A percentile compares a stretch with the other conserved stretches of the same genome.
Conservation (phyloP, 2,329 filamentous ascomycete genomes). For the Clarireedia monteithiana region DNA sequence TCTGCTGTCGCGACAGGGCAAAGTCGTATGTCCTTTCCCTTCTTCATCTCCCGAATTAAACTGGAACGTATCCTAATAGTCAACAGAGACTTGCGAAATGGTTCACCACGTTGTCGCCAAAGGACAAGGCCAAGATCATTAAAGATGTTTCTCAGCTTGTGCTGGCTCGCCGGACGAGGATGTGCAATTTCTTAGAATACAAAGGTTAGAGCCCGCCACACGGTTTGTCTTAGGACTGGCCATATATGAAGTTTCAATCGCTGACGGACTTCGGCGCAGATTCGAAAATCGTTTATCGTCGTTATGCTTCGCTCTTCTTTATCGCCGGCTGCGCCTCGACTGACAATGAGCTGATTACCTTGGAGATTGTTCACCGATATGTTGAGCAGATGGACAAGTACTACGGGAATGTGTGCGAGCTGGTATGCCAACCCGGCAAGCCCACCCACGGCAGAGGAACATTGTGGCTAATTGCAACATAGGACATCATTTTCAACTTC, state of each 20-base stretch:
- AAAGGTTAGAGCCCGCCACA: slow-evolving; percentile 57
- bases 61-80: slow-evolving; percentile 19
- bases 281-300: slow-evolving; percentile 96
- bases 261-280: slow-evolving; percentile 46
- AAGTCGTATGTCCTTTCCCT: slow-evolving; percentile 68
- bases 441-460: not conserved
- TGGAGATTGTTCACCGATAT: slow-evolving; percentile 98
- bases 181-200: slow-evolving; percentile 99
- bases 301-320: slow-evolving; percentile 98
- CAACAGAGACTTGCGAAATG: slow-evolving; percentile 92
- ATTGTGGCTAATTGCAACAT: not conserved
- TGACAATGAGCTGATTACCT: slow-evolving; percentile 95
- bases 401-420: slow-evolving; percentile 98
- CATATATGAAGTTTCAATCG: not conserved
- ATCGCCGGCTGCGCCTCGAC: slow-evolving; percentile 95
- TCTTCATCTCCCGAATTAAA: slow-evolving; percentile 10
- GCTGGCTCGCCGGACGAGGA: slow-evolving; percentile 87
- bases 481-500: slow-evolving; percentile 79
- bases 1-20: slow-evolving; percentile 94
- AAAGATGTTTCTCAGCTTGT: slow-evolving; percentile 99
- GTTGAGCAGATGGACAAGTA: slow-evolving; percentile 99
- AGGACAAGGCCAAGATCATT: slow-evolving; percentile 99
- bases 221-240: too few species aligned
- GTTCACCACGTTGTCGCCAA: slow-evolving; percentile 96
- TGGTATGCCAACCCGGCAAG: slow-evolving; percentile 32